Percentiles rank a stretch among this genome's conserved stretches.
Conservation (phyloP, 176 grass and related monocot species). For the Juncus inflexus region DNA sequence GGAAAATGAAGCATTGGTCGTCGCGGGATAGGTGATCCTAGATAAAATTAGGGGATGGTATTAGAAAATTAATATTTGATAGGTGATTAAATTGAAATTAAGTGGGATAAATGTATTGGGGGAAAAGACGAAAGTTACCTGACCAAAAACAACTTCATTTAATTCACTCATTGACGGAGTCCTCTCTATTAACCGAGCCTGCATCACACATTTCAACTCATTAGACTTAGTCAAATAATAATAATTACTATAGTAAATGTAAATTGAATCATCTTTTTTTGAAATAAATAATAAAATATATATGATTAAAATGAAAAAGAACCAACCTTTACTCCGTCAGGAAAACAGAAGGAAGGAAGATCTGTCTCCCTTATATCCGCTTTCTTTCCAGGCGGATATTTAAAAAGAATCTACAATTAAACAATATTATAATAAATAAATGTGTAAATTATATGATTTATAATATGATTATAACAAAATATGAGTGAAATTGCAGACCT, state of each 20-base stretch:
- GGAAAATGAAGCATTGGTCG: conserved; percentile 88
- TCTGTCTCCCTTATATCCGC: conserved; percentile 66
- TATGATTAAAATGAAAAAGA: conserved; percentile 18
- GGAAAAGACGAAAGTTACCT: conserved; percentile 45
- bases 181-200: conserved; percentile 93
- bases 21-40: conserved; percentile 90
- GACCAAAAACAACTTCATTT: conserved; percentile 98
- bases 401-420: conserved; percentile 86
- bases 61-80: conserved; percentile 30
- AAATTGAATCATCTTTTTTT: conserved; percentile 19
- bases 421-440: not conserved
- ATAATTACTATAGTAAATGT: not conserved
- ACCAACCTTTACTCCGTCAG: conserved; percentile 92
- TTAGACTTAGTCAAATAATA: not conserved
- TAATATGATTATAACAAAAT: too few relatives aligned
- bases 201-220: conserved; percentile 27
- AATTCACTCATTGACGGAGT: conserved; percentile 97
- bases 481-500: conserved; percentile 51
- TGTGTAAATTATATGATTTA: conserved; percentile 2
- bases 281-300: conserved; percentile 5
- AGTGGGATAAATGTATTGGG: not conserved
- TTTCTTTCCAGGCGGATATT: conserved; percentile 86
- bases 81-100: conserved; percentile 16
- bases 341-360: conserved; percentile 93
- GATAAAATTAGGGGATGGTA: conserved; percentile 31